A percentile compares a stretch with the other conserved stretches of the same genome.
Evolutionary conservation across 2,329 filamentous ascomycete genomes (phyloP).

Genomic region (Cladosporium sp.): DNA sequence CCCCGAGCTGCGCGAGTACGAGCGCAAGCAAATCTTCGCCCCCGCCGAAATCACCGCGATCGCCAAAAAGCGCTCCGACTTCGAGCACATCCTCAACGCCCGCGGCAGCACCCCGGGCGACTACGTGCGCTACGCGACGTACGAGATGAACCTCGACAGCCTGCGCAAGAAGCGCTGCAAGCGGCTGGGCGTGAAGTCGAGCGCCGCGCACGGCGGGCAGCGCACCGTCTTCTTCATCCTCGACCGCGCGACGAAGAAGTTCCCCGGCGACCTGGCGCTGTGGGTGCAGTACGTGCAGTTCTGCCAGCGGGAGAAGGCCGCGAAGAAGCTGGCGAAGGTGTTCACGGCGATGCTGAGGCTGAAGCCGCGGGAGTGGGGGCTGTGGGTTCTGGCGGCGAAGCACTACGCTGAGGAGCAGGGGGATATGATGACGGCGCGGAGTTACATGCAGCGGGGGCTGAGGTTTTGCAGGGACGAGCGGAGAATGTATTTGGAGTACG

Average conservation of each 20-base stretch:
- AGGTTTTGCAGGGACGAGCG: constrained; percentile 76
- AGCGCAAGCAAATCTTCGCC: constrained; percentile 84
- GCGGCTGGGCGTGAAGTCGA: constrained; percentile 67
- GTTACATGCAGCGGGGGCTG: constrained; percentile 81
- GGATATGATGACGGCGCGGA: constrained; percentile 80
- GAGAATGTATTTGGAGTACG: constrained; percentile 81
- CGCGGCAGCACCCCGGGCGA: constrained; percentile 70
- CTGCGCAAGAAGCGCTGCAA: constrained; percentile 77
- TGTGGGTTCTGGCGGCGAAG: constrained; percentile 82
- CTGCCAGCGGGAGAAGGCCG: constrained; percentile 59
- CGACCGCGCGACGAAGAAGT: constrained; percentile 76
- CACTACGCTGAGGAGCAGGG: constrained; percentile 70
- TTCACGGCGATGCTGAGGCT: constrained; percentile 68
- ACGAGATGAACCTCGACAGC: constrained; percentile 61
- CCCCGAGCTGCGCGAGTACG: constrained; percentile 85
- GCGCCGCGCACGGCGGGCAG: constrained; percentile 60
- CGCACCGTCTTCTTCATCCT: constrained; percentile 83
- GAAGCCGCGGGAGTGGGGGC: constrained; percentile 72
- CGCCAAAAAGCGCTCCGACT: constrained; percentile 83
- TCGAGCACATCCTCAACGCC: constrained; percentile 84
- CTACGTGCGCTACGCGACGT: constrained; percentile 75
- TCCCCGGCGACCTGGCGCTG: constrained; percentile 70
- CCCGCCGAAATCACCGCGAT: constrained; percentile 87
- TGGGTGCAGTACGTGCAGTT: constrained; percentile 91
- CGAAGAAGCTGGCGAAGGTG: constrained; percentile 54